Base-by-base conservation (phyloP, 2,329 filamentous ascomycete genomes). In the Aphanoascus verrucosus region DNA sequence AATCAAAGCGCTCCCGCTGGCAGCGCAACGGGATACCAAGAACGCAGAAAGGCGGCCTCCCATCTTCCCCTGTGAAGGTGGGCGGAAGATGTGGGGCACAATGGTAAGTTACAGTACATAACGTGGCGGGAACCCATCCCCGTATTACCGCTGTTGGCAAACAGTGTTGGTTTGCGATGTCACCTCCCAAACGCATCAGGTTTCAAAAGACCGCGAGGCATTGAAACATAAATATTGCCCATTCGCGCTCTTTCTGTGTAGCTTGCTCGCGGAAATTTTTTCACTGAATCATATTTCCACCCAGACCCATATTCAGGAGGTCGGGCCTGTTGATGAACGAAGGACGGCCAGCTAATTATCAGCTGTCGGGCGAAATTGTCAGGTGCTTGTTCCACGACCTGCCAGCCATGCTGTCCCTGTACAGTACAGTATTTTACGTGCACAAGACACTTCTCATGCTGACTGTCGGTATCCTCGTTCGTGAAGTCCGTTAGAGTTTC, bases 81-180 rank as follows among this genome's bases (percentile, higher is more conserved):
- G 23, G 23, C 23, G 23, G 20, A 32, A 45, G 12, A 45, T 45
- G 42, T 45, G 42, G 42, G 42, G 42, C 42, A 5, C 9, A 32
- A 28, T 45, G 42, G 15, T 37, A 35, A 28, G 23, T 28, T 28
- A 28, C 23, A 28, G n/a, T 28, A 28, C 23, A 28, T 28, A 20
- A 47, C 28, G 35, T 32, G n/a, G 15, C 31, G 44, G 20, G 19
- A 35, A 5, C 28, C 44, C 28, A 47, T 37, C 44, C 44, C 15
- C 44, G 44, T 47, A 28, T 28, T 47, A 47, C 35, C n/a, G n/a
- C n/a, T 48, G 32, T 48, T 23, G 14, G 45, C 45, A 38, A 38
- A 48, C 45, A 38, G 32, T 34, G 45, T 38, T 48, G 45, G 17
- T 28, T 38, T 38, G 34, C 38, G 32, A 48, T 38, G 34, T 23